Base-by-base conservation (phyloP, 2,329 filamentous ascomycete species). In the Metarhizium sp. region DNA sequence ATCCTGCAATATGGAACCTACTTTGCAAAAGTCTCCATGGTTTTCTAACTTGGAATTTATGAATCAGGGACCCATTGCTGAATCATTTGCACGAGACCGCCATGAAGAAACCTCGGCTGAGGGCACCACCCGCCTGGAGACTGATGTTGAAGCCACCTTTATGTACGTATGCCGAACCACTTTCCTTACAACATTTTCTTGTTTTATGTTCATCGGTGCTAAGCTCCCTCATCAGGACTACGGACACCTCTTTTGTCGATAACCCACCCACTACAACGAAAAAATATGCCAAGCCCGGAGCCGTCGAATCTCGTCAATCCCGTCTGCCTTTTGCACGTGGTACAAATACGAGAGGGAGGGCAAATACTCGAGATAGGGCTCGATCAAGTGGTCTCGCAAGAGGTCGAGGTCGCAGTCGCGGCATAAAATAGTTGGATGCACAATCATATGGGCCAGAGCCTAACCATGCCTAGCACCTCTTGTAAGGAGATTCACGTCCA, bases 181-280 rank as follows among this genome's bases (percentile, higher is more conserved):
- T 54, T 57, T 42, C 6, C 14, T 45, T 7, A 11, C n/a, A 8
- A 45, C 16, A 4, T 4, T 45, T 3, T 16, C 4, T 29, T 8
- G 34, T 11, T 13, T 20, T 36, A 16, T 32, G 18, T 30, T 40
- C 14, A 30, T 48, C 25, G 18, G 20, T 45, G n/a, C 56, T 55
- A 7, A 57, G 34, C 8, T 18, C 43, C 2, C 18, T 32, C 3
- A 43, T 25, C 55, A 92, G 88, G 79, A 96, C 92, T 29, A 95
- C 90, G 11, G 91, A 96, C 66, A 95, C 87, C 6, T 90, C 89
- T 1, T 96, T 96, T 66, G 84, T 96, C 55, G 90, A 96, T 38
- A 89, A 96, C 63, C 92, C 91, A 7, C 71, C 79, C 2, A 73
- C 74, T n/a, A 73, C 79, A 14, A 76, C 77, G 29, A 82, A 76